Conservation (phyloP, 73 alveolate genomes). For the Uronychia binucleata region DNA sequence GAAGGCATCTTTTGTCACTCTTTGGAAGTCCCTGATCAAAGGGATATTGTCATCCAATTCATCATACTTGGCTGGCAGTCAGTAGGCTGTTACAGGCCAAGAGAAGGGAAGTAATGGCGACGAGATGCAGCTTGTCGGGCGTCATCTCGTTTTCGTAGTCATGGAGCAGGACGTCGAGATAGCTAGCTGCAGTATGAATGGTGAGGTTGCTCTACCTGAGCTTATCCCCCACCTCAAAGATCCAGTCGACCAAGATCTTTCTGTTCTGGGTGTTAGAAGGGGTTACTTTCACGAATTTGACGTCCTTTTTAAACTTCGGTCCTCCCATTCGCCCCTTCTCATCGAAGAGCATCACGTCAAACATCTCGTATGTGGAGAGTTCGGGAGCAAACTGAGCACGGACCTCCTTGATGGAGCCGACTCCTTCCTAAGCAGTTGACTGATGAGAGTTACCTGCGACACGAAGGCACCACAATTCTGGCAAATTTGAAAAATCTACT, state of each 20-base stretch:
- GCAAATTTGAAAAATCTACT: background rate
- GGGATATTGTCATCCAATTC: conserved; percentile 59
- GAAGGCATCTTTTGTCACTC: conserved; percentile 10
- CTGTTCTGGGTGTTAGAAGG: conserved; percentile 6
- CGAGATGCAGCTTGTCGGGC: background rate
- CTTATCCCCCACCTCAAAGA: conserved; percentile 54
- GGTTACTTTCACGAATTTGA: background rate
- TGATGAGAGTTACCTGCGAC: background rate
- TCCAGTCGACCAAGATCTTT: conserved; percentile 44
- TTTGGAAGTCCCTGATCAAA: conserved; percentile 38
- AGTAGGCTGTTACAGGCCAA: background rate
- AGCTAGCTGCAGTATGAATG: conserved; percentile 39
- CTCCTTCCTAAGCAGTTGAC: background rate
- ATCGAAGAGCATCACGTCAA: conserved; percentile 10
- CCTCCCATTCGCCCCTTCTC: background rate
- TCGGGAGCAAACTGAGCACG: conserved; percentile 34
- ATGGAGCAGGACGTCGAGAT: conserved; percentile 27
- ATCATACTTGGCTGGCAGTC: conserved; percentile 39
- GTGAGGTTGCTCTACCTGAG: conserved; percentile 41
- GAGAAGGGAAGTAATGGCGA: conserved; percentile 5
- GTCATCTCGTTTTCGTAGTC: background rate
- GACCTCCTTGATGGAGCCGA: conserved; percentile 13
- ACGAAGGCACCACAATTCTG: background rate
- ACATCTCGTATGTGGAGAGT: conserved; percentile 48
- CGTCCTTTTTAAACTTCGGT: background rate